Base-by-base conservation (phyloP, 495 filamentous ascomycete species). In the Talaromyces trachyspermus region DNA sequence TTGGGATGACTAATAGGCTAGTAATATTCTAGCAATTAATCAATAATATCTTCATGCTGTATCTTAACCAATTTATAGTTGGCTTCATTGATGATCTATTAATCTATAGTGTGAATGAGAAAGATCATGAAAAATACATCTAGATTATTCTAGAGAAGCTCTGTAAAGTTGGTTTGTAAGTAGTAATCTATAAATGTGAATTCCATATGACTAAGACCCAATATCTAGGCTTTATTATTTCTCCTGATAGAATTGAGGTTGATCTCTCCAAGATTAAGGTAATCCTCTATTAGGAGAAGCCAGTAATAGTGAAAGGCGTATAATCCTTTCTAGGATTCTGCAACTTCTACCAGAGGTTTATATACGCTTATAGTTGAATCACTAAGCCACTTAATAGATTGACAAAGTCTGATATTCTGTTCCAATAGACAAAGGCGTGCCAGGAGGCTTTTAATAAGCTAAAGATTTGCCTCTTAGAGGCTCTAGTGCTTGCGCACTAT, bases 391-490 rank as follows among this genome's bases (percentile, higher is more conserved):
- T 65, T 5, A 14, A 42, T n/a, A 3, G 29, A 0, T 35, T 57
- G 15, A 54, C 32, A 10, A 49, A 50, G 43, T 55, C 55, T 22
- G 36, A 58, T 29, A 19, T 19, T 19, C 35, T 17, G 14, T 58
- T 58, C 27, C 15, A 27, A 11, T 54, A 25, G 41, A 44, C 84
- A 27, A 75, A 86, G 32, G 78, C 84, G 19, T 71, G 82, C 46
- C 84, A 89, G 55, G 66, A 66, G 42, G 46, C 25, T 0, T 83
- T 85, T 48, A 77, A 87, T 39, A 72, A 50, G 18, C 27, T 60
- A 22, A 57, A 61, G 37, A n/a, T n/a, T n/a, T n/a, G n/a, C n/a
- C n/a, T n/a, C n/a, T n/a, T n/a, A n/a, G n/a, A n/a, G n/a, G n/a
- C n/a, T 5, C 48, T 43, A 0, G 50, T 57, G 5, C 20, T 57